Conservation (phyloP, 176 grass and related monocot species). For the Cenchrus purpureus region DNA sequence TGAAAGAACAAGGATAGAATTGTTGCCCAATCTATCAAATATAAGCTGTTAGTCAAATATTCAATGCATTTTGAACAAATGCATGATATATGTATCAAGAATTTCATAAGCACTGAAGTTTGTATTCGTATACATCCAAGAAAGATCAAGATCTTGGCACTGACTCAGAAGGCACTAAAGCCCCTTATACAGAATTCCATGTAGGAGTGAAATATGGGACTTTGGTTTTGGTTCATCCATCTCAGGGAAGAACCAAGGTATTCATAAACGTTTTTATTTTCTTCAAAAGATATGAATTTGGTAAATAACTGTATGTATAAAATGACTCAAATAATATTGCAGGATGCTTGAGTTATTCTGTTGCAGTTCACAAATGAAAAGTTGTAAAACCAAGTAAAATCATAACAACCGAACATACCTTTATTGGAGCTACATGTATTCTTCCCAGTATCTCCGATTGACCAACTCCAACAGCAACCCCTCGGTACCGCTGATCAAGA, state of each 20-base stretch:
- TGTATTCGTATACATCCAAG: constrained; percentile 5
- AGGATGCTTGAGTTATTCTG: background rate
- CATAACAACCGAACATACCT: constrained; percentile 54
- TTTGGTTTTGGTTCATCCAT: background rate
- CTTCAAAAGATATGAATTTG: constrained; percentile 10
- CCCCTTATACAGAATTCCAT: background rate
- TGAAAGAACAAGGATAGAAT: constrained; percentile 97
- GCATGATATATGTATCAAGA: background rate
- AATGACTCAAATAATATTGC: constrained; percentile 20
- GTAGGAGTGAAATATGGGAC: constrained; percentile 3
- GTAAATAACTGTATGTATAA: constrained; percentile 3
- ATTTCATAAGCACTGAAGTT: constrained; percentile 7
- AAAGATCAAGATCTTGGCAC: background rate
- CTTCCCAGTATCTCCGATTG: constrained; percentile 96
- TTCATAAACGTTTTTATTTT: background rate
- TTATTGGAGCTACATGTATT: constrained; percentile 97
- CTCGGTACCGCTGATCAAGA: constrained; percentile 86
- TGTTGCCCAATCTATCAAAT: constrained; percentile 75
- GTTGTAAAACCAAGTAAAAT: constrained; percentile 16
- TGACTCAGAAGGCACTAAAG: constrained; percentile 22
- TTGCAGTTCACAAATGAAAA: background rate
- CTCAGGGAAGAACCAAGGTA: background rate
- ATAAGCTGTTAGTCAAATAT: constrained; percentile 2
- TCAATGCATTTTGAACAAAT: constrained; percentile 13
- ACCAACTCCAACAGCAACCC: constrained; percentile 92